phyloP scores from a whole-genome alignment of 768 basidiomycete species.

The Sporobolomyces roseus region DNA sequence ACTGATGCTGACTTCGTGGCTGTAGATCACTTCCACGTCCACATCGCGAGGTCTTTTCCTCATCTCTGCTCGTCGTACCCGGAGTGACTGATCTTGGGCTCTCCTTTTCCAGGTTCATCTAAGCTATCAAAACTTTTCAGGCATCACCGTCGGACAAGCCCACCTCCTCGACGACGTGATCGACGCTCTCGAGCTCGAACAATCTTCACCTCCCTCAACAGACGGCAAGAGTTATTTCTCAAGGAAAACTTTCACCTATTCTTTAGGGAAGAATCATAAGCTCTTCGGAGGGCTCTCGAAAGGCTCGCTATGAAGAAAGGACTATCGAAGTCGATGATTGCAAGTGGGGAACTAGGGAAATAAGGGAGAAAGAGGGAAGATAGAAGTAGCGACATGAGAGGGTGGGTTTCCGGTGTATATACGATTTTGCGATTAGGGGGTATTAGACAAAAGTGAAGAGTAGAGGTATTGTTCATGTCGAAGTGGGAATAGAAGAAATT shows the following conservation, averaged over 20 bases:
- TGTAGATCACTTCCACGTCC: slow-evolving; percentile 45
- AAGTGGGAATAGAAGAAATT: too few relatives aligned
- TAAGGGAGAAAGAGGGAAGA: too few relatives aligned
- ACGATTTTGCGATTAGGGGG: too few relatives aligned
- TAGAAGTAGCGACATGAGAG: too few relatives aligned
- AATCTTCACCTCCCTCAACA: neutral
- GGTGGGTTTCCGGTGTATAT: too few relatives aligned
- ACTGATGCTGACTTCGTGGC: neutral
- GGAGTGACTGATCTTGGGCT: neutral
- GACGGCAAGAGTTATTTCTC: neutral
- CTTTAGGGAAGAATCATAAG: slow-evolving; percentile 37
- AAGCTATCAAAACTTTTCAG: slow-evolving; percentile 59
- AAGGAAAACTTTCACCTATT: slow-evolving; percentile 40
- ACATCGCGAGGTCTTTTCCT: slow-evolving; percentile 29
- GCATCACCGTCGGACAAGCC: slow-evolving; percentile 82
- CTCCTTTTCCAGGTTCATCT: slow-evolving; percentile 58
- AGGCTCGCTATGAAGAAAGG: too few relatives aligned
- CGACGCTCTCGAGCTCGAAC: slow-evolving; percentile 42
- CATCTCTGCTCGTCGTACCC: neutral
- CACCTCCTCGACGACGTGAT: slow-evolving; percentile 91
- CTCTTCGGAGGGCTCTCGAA: slow-evolving; percentile 20
- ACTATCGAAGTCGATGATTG: too few relatives aligned
- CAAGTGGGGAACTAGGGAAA: too few relatives aligned
- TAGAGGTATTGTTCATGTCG: too few relatives aligned
- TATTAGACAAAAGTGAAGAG: too few relatives aligned